Conservation (phyloP, 202 grass and related monocot genomes). For the Schoenoplectus triqueter region DNA sequence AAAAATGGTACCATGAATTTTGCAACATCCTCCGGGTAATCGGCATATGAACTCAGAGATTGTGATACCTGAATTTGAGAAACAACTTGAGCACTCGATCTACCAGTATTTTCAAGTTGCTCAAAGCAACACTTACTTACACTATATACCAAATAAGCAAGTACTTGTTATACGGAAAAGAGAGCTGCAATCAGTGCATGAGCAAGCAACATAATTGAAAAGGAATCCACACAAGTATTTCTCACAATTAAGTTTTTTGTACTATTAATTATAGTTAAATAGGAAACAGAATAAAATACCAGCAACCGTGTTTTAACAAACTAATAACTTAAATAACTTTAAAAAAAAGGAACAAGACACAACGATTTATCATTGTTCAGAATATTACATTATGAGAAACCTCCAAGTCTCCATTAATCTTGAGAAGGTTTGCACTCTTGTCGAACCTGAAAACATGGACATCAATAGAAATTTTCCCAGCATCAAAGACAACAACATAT, state of each 20-base stretch:
- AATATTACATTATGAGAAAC: conserved; percentile 21
- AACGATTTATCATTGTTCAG: background rate
- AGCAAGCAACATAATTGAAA: too few species aligned
- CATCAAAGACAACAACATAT: conserved; percentile 53
- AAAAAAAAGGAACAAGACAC: background rate
- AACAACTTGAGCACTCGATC: background rate
- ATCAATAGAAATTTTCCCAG: conserved; percentile 39
- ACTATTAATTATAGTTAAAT: too few species aligned
- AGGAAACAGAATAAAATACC: too few species aligned
- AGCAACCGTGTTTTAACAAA: background rate
- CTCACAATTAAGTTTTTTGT: too few species aligned
- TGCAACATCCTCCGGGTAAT: background rate
- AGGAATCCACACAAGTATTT: too few species aligned
- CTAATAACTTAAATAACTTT: background rate
- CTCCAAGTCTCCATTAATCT: conserved; percentile 44
- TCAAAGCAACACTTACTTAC: background rate
- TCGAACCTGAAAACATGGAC: conserved; percentile 60
- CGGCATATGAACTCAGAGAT: background rate
- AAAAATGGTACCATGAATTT: background rate
- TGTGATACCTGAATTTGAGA: background rate
- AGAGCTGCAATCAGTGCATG: too few species aligned
- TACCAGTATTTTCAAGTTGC: background rate
- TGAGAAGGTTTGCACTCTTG: conserved; percentile 36
- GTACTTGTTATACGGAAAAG: background rate
- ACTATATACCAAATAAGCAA: background rate